Percentiles rank a stretch among this genome's conserved stretches.
Conservation (phyloP, 345 rosid species). For the Carallia brachiata region DNA sequence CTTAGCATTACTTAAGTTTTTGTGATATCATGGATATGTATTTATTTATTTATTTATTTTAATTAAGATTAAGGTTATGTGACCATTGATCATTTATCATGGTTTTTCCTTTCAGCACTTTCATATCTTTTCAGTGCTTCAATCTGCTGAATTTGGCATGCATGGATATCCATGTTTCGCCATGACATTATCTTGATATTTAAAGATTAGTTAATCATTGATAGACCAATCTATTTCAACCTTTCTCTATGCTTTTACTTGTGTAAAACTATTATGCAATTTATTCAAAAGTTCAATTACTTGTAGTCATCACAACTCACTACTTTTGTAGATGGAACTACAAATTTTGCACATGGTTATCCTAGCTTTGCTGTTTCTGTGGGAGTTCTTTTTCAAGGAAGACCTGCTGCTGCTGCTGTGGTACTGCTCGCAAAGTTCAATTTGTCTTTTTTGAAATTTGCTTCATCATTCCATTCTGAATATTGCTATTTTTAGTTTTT, state of each 20-base stretch:
- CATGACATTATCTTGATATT: not conserved
- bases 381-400: conserved; percentile 82
- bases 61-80: not conserved
- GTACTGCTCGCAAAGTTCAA: conserved; percentile 37
- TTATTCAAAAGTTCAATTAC: not conserved
- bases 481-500: not conserved
- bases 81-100: not conserved
- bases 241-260: too few relatives aligned
- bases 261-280: too few relatives aligned
- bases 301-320: not conserved
- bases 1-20: not conserved
- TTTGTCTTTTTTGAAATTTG: not conserved
- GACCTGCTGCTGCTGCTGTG: conserved; percentile 88
- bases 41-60: not conserved
- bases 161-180: not conserved
- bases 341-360: conserved; percentile 93
- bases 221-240: too few relatives aligned
- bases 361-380: conserved; percentile 97
- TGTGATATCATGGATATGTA: not conserved
- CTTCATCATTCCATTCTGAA: not conserved
- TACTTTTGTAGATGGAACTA: conserved; percentile 78
- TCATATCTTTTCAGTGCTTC: too few relatives aligned
- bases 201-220: too few relatives aligned
- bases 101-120: not conserved
- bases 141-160: not conserved